These are phyloP conservation scores for Coniochaeta prunicola DNA, from an alignment of 2,329 filamentous ascomycete species.

Conservation along the genomic window DNA sequence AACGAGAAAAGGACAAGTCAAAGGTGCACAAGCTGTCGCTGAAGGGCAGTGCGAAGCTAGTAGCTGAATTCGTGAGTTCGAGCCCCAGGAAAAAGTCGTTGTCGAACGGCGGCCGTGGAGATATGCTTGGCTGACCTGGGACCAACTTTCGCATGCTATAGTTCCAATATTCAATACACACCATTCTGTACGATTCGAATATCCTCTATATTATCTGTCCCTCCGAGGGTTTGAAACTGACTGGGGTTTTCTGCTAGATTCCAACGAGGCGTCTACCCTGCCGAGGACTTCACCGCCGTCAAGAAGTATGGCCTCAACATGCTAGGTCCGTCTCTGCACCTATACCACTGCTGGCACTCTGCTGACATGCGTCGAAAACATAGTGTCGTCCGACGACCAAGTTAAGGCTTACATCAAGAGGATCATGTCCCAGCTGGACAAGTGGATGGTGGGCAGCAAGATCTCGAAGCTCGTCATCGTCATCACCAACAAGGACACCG, in stretches of 20 bases:
- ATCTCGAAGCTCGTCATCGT: conserved; percentile 96
- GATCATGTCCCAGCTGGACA: conserved; percentile 96
- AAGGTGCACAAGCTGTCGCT: conserved; percentile 93
- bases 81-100: neutral
- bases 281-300: conserved; percentile 93
- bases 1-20: conserved; percentile 47
- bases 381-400: conserved; percentile 91
- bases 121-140: neutral
- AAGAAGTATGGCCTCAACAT: conserved; percentile 99
- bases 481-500: conserved; percentile 94
- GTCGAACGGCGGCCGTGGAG: neutral
- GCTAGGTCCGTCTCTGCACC: conserved; percentile 52
- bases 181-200: conserved; percentile 63
- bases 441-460: conserved; percentile 96
- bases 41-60: conserved; percentile 76
- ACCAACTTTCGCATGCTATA: conserved; percentile 21
- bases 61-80: conserved; percentile 82
- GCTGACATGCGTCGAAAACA: conserved; percentile 6
- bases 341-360: conserved; percentile 8
- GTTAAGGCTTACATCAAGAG: conserved; percentile 99
- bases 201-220: neutral
- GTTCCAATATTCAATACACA: conserved; percentile 98
- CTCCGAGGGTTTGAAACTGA: conserved; percentile 11
- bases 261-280: conserved; percentile 79
- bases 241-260: conserved; percentile 47